These are phyloP conservation scores for Crotalaria pallida DNA, from an alignment of 306 rosid genomes.

Conservation along the genomic window DNA sequence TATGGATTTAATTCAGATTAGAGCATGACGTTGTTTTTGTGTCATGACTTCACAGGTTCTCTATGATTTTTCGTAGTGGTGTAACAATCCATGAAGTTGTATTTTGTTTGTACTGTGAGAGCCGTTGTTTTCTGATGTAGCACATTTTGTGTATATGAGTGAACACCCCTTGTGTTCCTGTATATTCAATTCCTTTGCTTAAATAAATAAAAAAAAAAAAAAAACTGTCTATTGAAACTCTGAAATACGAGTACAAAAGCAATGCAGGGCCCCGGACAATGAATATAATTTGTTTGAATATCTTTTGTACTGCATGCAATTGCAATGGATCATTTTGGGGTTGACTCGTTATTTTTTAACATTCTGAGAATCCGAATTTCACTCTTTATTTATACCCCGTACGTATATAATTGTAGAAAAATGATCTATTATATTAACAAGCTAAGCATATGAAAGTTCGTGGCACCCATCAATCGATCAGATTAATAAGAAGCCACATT, in stretches of 20 bases:
- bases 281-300: background rate
- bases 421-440: conserved; percentile 13
- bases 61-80: too few species aligned
- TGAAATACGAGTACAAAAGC: conserved; percentile 1
- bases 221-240: background rate
- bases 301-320: background rate
- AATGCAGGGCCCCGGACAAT: background rate
- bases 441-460: conserved; percentile 13
- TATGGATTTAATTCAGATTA: too few species aligned
- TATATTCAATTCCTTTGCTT: too few species aligned
- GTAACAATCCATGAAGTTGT: too few species aligned
- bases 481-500: conserved; percentile 3
- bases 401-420: background rate
- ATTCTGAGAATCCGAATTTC: conserved; percentile 29
- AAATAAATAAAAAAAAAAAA: too few species aligned
- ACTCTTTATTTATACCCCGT: background rate
- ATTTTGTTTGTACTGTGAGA: too few species aligned
- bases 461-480: conserved; percentile 15
- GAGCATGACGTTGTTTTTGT: too few species aligned
- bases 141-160: too few species aligned
- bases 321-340: conserved; percentile 33
- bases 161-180: too few species aligned
- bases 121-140: too few species aligned
- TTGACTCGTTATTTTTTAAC: conserved; percentile 32
- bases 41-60: too few species aligned